A percentile compares a stretch with the other conserved stretches of the same genome.
Conservation (phyloP, 2,329 filamentous ascomycete genomes). For the Bipolaris zeicola region DNA sequence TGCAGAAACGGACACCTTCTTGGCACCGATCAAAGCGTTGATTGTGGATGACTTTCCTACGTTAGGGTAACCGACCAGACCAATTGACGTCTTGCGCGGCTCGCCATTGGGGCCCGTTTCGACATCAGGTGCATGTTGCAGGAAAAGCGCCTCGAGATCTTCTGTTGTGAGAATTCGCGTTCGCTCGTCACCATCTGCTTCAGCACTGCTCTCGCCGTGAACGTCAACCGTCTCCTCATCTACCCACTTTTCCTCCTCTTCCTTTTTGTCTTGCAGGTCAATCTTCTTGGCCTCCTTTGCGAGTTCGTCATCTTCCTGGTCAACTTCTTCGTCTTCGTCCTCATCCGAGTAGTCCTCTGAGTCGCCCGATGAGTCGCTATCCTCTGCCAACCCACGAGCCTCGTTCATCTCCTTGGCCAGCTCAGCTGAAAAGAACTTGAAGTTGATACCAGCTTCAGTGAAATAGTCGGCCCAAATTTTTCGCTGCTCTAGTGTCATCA, state of each 20-base stretch:
- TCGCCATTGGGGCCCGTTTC: constrained; percentile 55
- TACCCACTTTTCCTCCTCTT: constrained; percentile 49
- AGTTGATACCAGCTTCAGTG: constrained; percentile 78
- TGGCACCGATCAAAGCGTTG: constrained; percentile 96
- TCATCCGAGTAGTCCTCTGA: constrained; percentile 48
- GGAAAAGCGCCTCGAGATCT: constrained; percentile 87
- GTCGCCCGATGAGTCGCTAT: constrained; percentile 48
- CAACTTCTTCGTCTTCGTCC: constrained; percentile 51
- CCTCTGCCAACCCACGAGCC: constrained; percentile 63
- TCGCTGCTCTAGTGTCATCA: constrained; percentile 91
- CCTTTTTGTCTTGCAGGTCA: constrained; percentile 51
- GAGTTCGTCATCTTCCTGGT: constrained; percentile 57
- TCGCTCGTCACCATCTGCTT: constrained; percentile 51
- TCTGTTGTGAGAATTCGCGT: constrained; percentile 87
- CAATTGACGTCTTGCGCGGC: constrained; percentile 79
- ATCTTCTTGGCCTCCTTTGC: constrained; percentile 54
- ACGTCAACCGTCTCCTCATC: constrained; percentile 49
- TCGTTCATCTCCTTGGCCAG: constrained; percentile 90
- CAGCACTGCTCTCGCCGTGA: constrained; percentile 42
- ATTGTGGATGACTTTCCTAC: constrained; percentile 99
- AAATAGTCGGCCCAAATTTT: constrained; percentile 87
- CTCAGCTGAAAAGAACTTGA: constrained; percentile 94
- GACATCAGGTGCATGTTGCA: constrained; percentile 71
- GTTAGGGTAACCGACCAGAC: constrained; percentile 96
- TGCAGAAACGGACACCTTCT: constrained; percentile 97